These are phyloP conservation scores for Panicum miliaceum DNA, from an alignment of 176 grass and related monocot species.

Conservation along the genomic window DNA sequence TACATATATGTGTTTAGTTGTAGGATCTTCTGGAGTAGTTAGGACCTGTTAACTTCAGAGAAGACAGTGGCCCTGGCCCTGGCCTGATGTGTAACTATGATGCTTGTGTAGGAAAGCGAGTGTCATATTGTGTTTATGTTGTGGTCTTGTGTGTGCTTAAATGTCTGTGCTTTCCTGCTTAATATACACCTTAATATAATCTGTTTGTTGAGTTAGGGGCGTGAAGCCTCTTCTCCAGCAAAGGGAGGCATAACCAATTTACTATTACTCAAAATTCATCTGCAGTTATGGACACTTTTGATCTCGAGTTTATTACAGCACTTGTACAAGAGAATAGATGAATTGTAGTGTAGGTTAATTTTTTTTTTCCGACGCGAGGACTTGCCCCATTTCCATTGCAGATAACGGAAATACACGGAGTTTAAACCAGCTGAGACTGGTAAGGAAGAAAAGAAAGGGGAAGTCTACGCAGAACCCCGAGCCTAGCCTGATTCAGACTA, in stretches of 20 bases:
- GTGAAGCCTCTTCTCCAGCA: neutral
- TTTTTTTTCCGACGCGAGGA: too few species aligned
- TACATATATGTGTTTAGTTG: slow-evolving; percentile 18
- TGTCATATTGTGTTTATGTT: neutral
- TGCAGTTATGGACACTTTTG: neutral
- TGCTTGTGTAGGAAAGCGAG: slow-evolving; percentile 5
- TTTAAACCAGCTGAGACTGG: too few species aligned
- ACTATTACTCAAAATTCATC: neutral
- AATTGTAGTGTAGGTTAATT: neutral
- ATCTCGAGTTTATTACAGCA: neutral
- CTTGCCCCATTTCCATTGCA: too few species aligned
- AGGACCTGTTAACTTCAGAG: slow-evolving; percentile 15
- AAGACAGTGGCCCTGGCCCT: neutral
- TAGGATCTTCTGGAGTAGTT: slow-evolving; percentile 5
- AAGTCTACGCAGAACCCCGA: too few species aligned
- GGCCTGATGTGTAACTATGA: slow-evolving; percentile 8
- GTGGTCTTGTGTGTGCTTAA: neutral
- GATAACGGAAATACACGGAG: too few species aligned
- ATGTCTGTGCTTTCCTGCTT: neutral
- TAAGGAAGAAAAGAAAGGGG: too few species aligned
- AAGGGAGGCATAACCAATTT: neutral
- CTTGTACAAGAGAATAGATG: neutral
- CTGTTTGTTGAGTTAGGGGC: neutral
- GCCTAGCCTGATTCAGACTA: too few species aligned
- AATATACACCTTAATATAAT: neutral